Evolutionary conservation across 2,329 filamentous ascomycete species (phyloP).

Genomic region (Diaporthe destruens): DNA sequence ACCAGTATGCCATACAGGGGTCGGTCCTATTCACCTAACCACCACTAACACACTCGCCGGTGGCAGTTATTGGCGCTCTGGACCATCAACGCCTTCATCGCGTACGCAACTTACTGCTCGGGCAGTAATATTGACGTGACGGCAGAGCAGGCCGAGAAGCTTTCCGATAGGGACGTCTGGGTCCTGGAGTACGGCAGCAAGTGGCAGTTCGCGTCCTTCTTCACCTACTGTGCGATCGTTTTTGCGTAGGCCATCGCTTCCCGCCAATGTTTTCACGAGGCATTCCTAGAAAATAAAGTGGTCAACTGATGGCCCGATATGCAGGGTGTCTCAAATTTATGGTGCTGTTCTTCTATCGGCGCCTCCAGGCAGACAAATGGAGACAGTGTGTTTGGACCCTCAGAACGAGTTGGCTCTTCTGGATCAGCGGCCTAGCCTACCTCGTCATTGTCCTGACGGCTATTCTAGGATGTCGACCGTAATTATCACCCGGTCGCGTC

Average conservation of each 20-base stretch:
- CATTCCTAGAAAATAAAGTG: too few species aligned
- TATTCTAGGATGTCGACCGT: constrained; percentile 33
- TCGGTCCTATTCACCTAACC: background rate
- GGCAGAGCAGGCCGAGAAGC: constrained; percentile 31
- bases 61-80: constrained; percentile 45
- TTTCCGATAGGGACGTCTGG: constrained; percentile 44
- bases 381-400: constrained; percentile 39
- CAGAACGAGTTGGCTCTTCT: constrained; percentile 39
- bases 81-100: constrained; percentile 44
- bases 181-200: constrained; percentile 45
- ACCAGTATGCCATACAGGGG: constrained; percentile 13
- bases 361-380: constrained; percentile 45
- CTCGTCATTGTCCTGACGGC: constrained; percentile 38
- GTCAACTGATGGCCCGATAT: background rate
- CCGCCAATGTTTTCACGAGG: fast-evolving
- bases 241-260: constrained; percentile 41
- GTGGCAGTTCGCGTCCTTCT: constrained; percentile 47
- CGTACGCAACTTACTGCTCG: constrained; percentile 46
- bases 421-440: constrained; percentile 44
- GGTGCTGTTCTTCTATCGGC: constrained; percentile 48
- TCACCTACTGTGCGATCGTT: constrained; percentile 46
- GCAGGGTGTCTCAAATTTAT: constrained; percentile 48
- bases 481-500: background rate
- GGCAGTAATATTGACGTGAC: constrained; percentile 46
- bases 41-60: background rate